phyloP scores from a whole-genome alignment of 2,329 filamentous ascomycete species.

The Arthroderma sp. region DNA sequence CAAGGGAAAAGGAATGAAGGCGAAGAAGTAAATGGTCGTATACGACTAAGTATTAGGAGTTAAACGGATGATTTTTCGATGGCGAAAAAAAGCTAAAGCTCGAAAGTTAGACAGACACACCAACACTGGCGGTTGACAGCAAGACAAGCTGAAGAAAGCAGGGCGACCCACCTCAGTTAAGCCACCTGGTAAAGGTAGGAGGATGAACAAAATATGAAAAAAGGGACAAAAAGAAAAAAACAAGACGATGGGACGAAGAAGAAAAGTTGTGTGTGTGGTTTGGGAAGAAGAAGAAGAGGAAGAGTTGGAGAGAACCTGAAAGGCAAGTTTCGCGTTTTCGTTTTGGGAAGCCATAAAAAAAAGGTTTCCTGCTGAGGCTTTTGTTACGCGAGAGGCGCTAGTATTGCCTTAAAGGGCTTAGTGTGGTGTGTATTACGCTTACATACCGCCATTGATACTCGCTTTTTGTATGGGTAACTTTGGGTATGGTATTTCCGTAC shows the following conservation, averaged over 20 bases:
- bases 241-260: constrained; percentile 12
- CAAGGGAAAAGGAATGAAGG: constrained; percentile 10
- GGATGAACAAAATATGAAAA: constrained; percentile 1
- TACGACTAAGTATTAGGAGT: no score
- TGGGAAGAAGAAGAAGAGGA: constrained; percentile 8
- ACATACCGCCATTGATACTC: no score
- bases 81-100: constrained; percentile 9
- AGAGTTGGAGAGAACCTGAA: constrained; percentile 9
- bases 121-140: not conserved
- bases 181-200: constrained; percentile 8
- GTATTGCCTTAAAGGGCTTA: no score
- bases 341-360: constrained; percentile 1
- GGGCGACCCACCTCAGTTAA: not conserved
- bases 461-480: no score
- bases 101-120: not conserved
- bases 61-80: constrained; percentile 14
- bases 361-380: not conserved
- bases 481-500: no score
- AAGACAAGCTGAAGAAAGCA: no score
- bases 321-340: constrained; percentile 11
- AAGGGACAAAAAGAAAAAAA: constrained; percentile 14
- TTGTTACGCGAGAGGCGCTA: not conserved
- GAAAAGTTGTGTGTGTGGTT: not conserved
- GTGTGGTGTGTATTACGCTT: no score
- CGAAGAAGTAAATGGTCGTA: constrained; percentile 13